Evolutionary conservation across 176 grass and related monocot species (phyloP).

Genomic region (Oryza brachyantha): DNA sequence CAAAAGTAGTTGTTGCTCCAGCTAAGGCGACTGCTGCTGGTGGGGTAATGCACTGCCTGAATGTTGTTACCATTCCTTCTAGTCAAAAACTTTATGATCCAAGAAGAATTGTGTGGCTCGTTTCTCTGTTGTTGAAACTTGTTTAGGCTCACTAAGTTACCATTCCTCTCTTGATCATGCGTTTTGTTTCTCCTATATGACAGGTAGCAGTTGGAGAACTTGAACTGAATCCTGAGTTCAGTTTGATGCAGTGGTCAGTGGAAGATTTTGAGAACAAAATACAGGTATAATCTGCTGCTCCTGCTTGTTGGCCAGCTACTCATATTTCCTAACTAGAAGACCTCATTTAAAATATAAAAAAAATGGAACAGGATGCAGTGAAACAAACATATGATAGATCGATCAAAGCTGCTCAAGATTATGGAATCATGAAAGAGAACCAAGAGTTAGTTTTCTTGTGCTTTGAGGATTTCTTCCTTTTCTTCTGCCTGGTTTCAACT

Average conservation of each 20-base stretch:
- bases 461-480: background rate
- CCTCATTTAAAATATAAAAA: background rate
- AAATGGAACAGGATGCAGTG: conserved; percentile 66
- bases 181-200: conserved; percentile 28
- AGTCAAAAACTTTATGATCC: conserved; percentile 5
- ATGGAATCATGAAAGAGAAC: conserved; percentile 69
- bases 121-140: background rate
- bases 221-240: conserved; percentile 87
- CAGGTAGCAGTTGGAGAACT: conserved; percentile 94
- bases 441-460: conserved; percentile 72
- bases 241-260: conserved; percentile 91
- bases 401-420: conserved; percentile 79
- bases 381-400: conserved; percentile 96
- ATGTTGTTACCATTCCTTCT: conserved; percentile 18
- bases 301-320: background rate
- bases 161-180: background rate
- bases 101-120: conserved; percentile 11
- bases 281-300: conserved; percentile 55
- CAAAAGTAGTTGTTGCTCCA: conserved; percentile 86
- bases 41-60: conserved; percentile 77
- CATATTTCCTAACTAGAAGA: conserved; percentile 3
- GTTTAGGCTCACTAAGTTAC: background rate
- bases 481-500: conserved; percentile 6
- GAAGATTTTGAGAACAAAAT: conserved; percentile 95
- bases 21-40: conserved; percentile 91